Percentiles rank a stretch among this genome's conserved stretches.
phyloP scores from a whole-genome alignment of 1,139 yeast species.

The Saccharomyces hybrid region DNA sequence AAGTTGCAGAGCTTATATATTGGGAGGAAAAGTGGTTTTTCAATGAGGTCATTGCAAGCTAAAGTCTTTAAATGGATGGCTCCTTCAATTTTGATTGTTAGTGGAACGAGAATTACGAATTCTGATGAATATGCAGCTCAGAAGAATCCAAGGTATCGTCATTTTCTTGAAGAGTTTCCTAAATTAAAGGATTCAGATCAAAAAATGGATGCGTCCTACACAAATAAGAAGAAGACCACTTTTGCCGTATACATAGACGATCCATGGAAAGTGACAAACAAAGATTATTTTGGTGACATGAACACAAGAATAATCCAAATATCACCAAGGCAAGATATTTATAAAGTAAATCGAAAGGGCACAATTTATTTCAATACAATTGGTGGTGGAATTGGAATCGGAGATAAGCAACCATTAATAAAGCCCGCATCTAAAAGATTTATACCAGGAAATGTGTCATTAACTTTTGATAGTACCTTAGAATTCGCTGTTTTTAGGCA shows the following conservation, averaged over 20 bases:
- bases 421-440: constrained; percentile 40
- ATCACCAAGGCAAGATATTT: constrained; percentile 57
- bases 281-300: constrained; percentile 61
- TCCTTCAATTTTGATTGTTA: constrained; percentile 63
- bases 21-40: constrained; percentile 72
- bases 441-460: constrained; percentile 62
- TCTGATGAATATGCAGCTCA: constrained; percentile 28
- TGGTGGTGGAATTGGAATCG: constrained; percentile 79
- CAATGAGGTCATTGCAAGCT: constrained; percentile 78
- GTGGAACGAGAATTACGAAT: constrained; percentile 52
- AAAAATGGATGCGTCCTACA: constrained; percentile 15
- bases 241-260: constrained; percentile 56
- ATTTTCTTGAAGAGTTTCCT: constrained; percentile 49
- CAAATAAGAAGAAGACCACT: constrained; percentile 37
- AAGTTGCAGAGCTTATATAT: constrained; percentile 58
- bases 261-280: constrained; percentile 76
- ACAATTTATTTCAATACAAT: constrained; percentile 54
- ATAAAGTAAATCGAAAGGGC: constrained; percentile 32
- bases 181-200: constrained; percentile 35
- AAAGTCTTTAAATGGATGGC: constrained; percentile 88
- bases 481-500: constrained; percentile 81
- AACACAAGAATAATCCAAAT: constrained; percentile 52
- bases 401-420: constrained; percentile 53
- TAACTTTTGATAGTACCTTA: constrained; percentile 67
- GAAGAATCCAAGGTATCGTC: constrained; percentile 43